Base-by-base conservation (phyloP, 2,329 filamentous ascomycete genomes). In the Penicillium corylophilum region DNA sequence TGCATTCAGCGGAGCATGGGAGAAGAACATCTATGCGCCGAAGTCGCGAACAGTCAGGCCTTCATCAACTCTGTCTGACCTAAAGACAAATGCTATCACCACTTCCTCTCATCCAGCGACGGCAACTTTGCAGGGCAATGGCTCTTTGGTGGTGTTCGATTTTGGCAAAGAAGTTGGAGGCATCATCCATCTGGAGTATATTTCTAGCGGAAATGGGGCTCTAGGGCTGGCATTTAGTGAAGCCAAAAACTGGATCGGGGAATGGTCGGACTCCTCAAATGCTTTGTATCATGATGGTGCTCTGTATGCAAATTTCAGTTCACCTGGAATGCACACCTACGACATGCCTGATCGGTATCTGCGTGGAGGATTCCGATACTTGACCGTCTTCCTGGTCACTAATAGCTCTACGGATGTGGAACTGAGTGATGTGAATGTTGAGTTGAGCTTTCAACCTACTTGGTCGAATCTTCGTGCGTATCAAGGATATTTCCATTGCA, bases 161-260 rank as follows among this genome's bases (percentile, higher is more conserved):
- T 85, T 85, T 61, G 81, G 81, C 4, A 71, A 76, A 22, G 80
- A 84, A 61, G 80, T 84, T 5, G 82, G 81, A 33, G 82, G 82
- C 5, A 77, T 83, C 49, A 68, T 80, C 5, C 77, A 74, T 3
- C 58, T 85, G n/a, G 65, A 73, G 9, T 85, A 82, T 59, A 71
- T 68, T 3, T 67, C 74, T 4, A 71, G 70, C 62, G 62, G 64
- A 15, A 64, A 53, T 3, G 74, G 72, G 4, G 62, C 68, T 1
- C 55, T 80, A 5, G 77, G 77, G 0, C 59, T 80, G 7, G 75
- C 78, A 15, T 80, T 79, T 53, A 71, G 75, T 3, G 78, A 80
- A 56, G 71, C 71, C 1, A 79, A 75, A 55, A 71, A 77, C 52
- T 79, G 72, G 65, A 76, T 79, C 48, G 76, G 77, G 31, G 60